A percentile compares a stretch with the other conserved stretches of the same genome.
phyloP scores from a whole-genome alignment of 441 rosid species.

The Pelargonium cotyledonis region DNA sequence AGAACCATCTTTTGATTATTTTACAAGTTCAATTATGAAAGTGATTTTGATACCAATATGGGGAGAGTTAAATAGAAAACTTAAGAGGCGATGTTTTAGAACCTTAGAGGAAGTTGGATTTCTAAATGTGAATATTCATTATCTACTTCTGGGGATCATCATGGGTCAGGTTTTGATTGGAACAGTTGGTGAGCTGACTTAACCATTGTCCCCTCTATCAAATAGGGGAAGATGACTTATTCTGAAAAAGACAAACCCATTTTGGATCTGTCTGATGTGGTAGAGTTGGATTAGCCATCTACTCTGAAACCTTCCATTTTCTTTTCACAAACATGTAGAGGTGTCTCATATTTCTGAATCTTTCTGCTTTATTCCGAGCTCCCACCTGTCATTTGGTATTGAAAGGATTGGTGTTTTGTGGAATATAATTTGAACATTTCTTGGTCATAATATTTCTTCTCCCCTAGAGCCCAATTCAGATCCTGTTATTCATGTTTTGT shows the following conservation, averaged over 20 bases:
- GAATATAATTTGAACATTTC: neutral
- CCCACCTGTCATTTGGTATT: neutral
- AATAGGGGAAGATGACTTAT: neutral
- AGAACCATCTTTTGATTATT: neutral
- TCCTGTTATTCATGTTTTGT: neutral
- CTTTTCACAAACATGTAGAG: neutral
- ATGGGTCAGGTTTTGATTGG: neutral
- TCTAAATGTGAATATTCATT: neutral
- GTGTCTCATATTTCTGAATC: conserved; percentile 1
- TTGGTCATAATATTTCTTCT: neutral
- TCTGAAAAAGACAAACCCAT: neutral
- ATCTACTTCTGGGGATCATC: conserved; percentile 7
- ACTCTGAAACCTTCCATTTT: too few species aligned
- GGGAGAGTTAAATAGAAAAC: neutral
- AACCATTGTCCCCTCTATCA: neutral
- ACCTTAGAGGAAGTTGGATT: neutral
- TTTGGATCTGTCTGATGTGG: neutral
- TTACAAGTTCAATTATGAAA: neutral
- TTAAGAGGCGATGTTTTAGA: neutral
- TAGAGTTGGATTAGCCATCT: neutral
- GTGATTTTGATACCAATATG: neutral
- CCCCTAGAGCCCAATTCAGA: neutral
- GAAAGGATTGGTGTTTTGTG: conserved; percentile 1
- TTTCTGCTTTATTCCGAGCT: neutral
- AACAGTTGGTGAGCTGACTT: conserved; percentile 6